Evolutionary conservation across 2,329 filamentous ascomycete species (phyloP), one percentile per base, ranked within the genome.

Genomic region (Alternaria atra): DNA sequence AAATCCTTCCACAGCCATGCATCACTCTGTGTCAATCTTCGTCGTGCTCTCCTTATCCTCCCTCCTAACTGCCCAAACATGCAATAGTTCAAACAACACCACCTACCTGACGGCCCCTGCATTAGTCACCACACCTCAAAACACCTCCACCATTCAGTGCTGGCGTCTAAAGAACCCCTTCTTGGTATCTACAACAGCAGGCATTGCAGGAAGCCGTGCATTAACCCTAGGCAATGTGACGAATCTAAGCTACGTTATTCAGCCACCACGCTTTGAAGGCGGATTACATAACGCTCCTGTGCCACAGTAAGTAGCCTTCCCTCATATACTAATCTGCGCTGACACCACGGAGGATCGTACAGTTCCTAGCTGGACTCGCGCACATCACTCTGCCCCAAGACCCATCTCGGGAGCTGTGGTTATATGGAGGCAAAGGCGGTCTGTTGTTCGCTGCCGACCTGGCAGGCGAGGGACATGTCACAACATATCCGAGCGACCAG

Each of bases 61-160:
- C 17, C 32, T 29, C 43, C 12, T 37, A n/a, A 13, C n/a, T 32
- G 52, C 42, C 15, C 40, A 47, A 39, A 37, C 25, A 56, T 61
- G 55, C 40, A n/a, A 25, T 37, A 37, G 43, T 34, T 50, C 25
- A 68, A 47, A 30, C 55, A 7, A 25, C 55, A 9, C 29, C 58
- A 70, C 68, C 35, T 70, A 73, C 55, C 69, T 79, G 27, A 75
- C 65, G 3, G 69, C 68, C 7, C 78, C 76, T 8, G 74, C 76
- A 13, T 64, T 79, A 25, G 70, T 77, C 10, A 77, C 76, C 4
- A 69, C 70, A 48, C n/a, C 30, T 17, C 62, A 71, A 13, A 76
- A 77, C 63, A 64, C 65, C 52, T 77, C 77, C 7, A 65, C 63
- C 5, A 69, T 79, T 35, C 69, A 79, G 62, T 80, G 76, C 64